Conservation (phyloP, 129 eudicot genomes). For the Helichrysum umbraculigerum region DNA sequence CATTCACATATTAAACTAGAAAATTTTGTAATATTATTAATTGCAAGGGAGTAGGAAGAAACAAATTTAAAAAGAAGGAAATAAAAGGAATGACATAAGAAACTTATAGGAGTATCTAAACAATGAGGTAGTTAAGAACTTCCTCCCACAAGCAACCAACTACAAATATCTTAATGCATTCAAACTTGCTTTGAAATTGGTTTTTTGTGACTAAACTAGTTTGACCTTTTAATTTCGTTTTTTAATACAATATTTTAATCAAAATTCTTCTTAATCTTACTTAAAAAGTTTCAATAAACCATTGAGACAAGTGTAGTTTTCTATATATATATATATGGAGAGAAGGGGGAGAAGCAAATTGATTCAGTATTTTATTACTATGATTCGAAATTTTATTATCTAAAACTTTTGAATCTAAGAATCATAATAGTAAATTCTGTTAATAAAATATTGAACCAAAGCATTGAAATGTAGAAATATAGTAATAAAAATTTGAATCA, state of each 20-base stretch:
- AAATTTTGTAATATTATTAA: not conserved
- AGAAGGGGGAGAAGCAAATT: too few species aligned
- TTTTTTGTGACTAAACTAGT: conserved; percentile 27
- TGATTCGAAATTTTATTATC: too few species aligned
- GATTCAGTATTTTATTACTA: too few species aligned
- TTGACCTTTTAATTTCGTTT: conserved; percentile 24
- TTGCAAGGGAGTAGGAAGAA: conserved; percentile 2
- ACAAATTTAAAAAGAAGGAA: not conserved
- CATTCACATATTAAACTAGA: too few species aligned
- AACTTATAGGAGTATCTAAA: conserved; percentile 33
- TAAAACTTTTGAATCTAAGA: too few species aligned
- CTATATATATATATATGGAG: too few species aligned
- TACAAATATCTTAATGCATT: conserved; percentile 26
- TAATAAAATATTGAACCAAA: too few species aligned
- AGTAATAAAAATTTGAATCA: too few species aligned
- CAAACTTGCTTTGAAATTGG: conserved; percentile 44
- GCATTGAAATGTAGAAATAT: too few species aligned
- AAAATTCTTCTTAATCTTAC: conserved; percentile 6
- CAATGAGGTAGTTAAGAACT: conserved; percentile 42
- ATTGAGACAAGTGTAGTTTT: too few species aligned
- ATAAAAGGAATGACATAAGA: conserved; percentile 35
- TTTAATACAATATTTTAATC: not conserved
- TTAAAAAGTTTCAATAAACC: not conserved
- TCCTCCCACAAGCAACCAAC: conserved; percentile 29
- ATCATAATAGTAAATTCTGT: too few species aligned